These are phyloP conservation scores for Lasiosphaeris hirsuta DNA, from an alignment of 495 filamentous ascomycete species.

Conservation along the genomic window DNA sequence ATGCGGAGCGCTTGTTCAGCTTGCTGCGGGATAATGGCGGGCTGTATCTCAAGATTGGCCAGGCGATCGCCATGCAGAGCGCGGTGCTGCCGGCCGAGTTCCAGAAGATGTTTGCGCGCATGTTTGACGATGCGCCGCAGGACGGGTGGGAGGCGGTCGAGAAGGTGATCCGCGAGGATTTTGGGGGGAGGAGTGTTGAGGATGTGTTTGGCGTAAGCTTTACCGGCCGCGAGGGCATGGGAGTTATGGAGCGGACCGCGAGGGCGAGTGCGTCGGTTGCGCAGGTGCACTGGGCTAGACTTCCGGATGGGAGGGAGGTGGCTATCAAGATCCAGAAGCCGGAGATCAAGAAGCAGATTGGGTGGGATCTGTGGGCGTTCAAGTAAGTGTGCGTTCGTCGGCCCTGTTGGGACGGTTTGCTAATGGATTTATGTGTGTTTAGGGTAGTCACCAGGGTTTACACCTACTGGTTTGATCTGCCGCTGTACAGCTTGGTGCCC, in stretches of 20 bases:
- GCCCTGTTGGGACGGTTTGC: background rate
- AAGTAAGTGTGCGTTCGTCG: slow-evolving; percentile 55
- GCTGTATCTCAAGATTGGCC: slow-evolving; percentile 94
- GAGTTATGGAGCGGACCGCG: slow-evolving; percentile 83
- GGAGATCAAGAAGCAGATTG: slow-evolving; percentile 84
- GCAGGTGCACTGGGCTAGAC: slow-evolving; percentile 90
- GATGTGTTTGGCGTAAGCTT: slow-evolving; percentile 90
- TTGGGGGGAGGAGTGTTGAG: slow-evolving; percentile 71
- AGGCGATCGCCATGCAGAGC: slow-evolving; percentile 97
- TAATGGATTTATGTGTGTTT: slow-evolving; percentile 3
- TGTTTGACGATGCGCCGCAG: slow-evolving; percentile 98
- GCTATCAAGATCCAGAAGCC: slow-evolving; percentile 96
- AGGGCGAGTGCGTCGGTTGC: slow-evolving; percentile 88
- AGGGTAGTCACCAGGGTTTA: slow-evolving; percentile 75
- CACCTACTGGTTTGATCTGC: slow-evolving; percentile 79
- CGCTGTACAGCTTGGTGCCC: slow-evolving; percentile 81
- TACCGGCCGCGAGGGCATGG: slow-evolving; percentile 56
- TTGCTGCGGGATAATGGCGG: slow-evolving; percentile 84
- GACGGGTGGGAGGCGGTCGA: slow-evolving; percentile 89
- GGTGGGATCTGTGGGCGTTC: slow-evolving; percentile 94
- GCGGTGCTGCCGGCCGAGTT: slow-evolving; percentile 90
- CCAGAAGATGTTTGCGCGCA: slow-evolving; percentile 87
- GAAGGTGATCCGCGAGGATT: slow-evolving; percentile 82
- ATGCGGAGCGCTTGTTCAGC: slow-evolving; percentile 74
- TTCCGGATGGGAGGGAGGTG: slow-evolving; percentile 81